These are phyloP conservation scores for Agaricus sinodeliciosus DNA, from an alignment of 768 basidiomycete species.

Conservation along the genomic window DNA sequence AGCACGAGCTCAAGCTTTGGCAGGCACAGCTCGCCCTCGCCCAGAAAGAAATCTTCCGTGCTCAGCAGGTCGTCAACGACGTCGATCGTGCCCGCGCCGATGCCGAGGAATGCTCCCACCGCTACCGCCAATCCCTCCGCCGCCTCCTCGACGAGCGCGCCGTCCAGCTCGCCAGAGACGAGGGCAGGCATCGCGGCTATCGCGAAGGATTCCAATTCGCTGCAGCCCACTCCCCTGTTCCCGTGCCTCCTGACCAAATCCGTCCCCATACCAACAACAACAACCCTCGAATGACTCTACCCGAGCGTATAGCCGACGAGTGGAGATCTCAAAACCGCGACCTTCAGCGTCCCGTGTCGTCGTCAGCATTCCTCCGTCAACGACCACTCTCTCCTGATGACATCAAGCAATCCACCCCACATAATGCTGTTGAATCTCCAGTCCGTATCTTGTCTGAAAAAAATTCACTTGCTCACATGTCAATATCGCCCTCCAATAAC, in stretches of 20 bases:
- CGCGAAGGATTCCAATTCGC: conserved; percentile 37
- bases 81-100: conserved; percentile 42
- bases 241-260: conserved; percentile 9
- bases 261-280: conserved; percentile 11
- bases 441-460: conserved; percentile 22
- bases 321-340: conserved; percentile 25
- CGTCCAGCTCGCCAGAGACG: conserved; percentile 44
- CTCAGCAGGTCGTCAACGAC: conserved; percentile 43
- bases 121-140: conserved; percentile 38
- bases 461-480: conserved; percentile 15
- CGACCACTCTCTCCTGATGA: background rate
- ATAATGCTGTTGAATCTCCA: conserved; percentile 41
- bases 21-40: conserved; percentile 53
- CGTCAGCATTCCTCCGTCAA: background rate
- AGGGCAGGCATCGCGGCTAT: conserved; percentile 46
- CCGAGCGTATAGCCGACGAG: conserved; percentile 24
- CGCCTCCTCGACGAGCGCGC: conserved; percentile 39
- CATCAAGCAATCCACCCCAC: too few species aligned
- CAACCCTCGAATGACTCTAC: conserved; percentile 13
- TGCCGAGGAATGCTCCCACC: conserved; percentile 40
- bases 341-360: conserved; percentile 6
- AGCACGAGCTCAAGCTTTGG: conserved; percentile 49
- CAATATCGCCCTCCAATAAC: conserved; percentile 29
- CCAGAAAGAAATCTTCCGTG: conserved; percentile 50
- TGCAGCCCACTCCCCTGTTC: background rate